Conservation (phyloP, 306 rosid genomes). For the Castanopsis chinensis region DNA sequence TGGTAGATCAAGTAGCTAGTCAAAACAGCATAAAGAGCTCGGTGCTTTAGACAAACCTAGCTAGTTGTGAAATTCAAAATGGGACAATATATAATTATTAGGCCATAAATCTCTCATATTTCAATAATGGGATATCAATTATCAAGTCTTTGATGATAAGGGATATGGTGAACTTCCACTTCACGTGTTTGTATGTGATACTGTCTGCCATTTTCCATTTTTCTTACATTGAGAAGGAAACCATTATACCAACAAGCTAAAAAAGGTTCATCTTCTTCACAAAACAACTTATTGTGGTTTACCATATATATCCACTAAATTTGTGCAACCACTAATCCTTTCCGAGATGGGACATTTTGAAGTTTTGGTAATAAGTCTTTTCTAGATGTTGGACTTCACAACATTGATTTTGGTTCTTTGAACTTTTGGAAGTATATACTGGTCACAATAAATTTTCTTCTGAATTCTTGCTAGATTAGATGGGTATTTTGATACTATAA, state of each 20-base stretch:
- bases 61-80: neutral
- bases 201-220: conserved; percentile 49
- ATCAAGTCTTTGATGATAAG: conserved; percentile 18
- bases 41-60: neutral
- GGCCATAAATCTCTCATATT: conserved; percentile 2
- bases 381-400: neutral
- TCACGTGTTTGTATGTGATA: conserved; percentile 19
- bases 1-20: neutral
- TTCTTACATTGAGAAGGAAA: conserved; percentile 16
- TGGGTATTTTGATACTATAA: neutral
- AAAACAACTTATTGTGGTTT: conserved; percentile 15
- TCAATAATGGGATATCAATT: conserved; percentile 9
- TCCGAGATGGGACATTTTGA: neutral
- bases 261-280: conserved; percentile 17
- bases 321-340: conserved; percentile 25
- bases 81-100: neutral
- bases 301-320: conserved; percentile 27
- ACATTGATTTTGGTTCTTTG: neutral
- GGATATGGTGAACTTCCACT: conserved; percentile 41
- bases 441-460: neutral
- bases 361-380: neutral
- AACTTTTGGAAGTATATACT: neutral
- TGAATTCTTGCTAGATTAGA: neutral
- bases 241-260: conserved; percentile 19
- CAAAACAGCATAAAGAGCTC: neutral